Base-by-base conservation (phyloP, 345 rosid species). In the Dimocarpus longan region DNA sequence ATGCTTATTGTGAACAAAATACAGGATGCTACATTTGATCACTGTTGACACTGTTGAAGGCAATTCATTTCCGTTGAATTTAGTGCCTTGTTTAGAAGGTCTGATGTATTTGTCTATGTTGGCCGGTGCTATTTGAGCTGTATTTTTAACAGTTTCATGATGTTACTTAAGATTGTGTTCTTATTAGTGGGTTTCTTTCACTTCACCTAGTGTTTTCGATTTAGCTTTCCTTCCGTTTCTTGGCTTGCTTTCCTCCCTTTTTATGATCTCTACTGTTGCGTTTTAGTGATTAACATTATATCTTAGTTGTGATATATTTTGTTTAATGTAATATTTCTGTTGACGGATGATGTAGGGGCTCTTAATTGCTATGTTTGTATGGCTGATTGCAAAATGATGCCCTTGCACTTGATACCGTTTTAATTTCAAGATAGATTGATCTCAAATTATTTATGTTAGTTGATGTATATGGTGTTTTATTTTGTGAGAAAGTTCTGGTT, bases 301-400 rank as follows among this genome's bases (percentile, higher is more conserved):
- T 65, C 15, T 11, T 48, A 7, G 10, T 12, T 50, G 43, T 52
- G 5, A 7, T 76, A 50, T 21, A 22, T 37, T 42, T 66, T 64
- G 22, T 71, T 67, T 52, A 52, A 54, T 66, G 50, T 15, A 37
- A 43, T 43, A 32, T 73, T 46, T 42, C 46, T 56, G 19, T 22
- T 21, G 68, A 74, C 62, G 57, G 77, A 74, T 43, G 40, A 43
- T 74, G 77, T 74, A 22, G 68, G 37, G 76, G 77, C 6, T 24
- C 44, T 73, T 62, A 60, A 24, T 43, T 32, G 54, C 64, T 74
- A 40, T 74, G 79, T 39, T 66, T 64, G 22, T n/a, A 37, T 32
- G 52, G 72, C 66, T 54, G 79, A 39, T 66, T 52, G 72, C 79
- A 37, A 76, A 70, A 76, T 67, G 73, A 66, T 76, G 62, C 24